Evolutionary conservation across 1,284 basidiomycete genomes (phyloP).

Genomic region (Pseudozyma sp.): DNA sequence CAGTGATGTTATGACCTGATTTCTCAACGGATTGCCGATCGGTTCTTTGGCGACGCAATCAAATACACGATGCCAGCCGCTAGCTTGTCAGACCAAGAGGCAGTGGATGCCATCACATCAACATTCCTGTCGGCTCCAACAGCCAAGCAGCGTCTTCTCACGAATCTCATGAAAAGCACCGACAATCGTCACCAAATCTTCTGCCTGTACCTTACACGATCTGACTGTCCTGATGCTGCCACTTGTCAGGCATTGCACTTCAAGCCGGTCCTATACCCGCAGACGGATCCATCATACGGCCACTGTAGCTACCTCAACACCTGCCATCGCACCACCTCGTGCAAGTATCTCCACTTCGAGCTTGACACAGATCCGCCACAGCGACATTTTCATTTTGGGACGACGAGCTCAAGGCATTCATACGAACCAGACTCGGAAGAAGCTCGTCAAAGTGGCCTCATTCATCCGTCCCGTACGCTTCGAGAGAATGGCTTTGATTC

Average conservation of each 20-base stretch:
- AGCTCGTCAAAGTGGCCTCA: conserved; percentile 26
- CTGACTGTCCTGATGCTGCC: conserved; percentile 44
- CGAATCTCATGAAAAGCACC: conserved; percentile 50
- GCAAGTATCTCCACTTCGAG: conserved; percentile 65
- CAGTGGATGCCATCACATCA: conserved; percentile 42
- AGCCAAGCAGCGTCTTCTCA: conserved; percentile 60
- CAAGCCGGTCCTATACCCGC: conserved; percentile 54
- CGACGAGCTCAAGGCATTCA: conserved; percentile 18
- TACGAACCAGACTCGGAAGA: conserved; percentile 36
- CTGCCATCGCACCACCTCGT: conserved; percentile 58
- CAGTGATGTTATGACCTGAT: too few species aligned
- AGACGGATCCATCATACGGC: conserved; percentile 61
- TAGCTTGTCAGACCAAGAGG: conserved; percentile 10
- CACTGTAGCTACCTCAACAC: conserved; percentile 66
- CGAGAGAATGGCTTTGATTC: conserved; percentile 27
- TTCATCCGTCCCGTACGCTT: conserved; percentile 37
- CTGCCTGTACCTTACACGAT: conserved; percentile 58
- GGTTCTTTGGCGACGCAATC: too few species aligned
- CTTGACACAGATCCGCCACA: conserved; percentile 46
- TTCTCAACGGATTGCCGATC: too few species aligned
- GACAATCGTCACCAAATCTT: conserved; percentile 59
- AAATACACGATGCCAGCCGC: neutral
- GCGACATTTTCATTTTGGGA: conserved; percentile 44
- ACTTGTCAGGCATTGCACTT: conserved; percentile 55
- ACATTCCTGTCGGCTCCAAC: conserved; percentile 56